Base-by-base conservation (phyloP, 176 grass and related monocot genomes). In the Oryza nivara region DNA sequence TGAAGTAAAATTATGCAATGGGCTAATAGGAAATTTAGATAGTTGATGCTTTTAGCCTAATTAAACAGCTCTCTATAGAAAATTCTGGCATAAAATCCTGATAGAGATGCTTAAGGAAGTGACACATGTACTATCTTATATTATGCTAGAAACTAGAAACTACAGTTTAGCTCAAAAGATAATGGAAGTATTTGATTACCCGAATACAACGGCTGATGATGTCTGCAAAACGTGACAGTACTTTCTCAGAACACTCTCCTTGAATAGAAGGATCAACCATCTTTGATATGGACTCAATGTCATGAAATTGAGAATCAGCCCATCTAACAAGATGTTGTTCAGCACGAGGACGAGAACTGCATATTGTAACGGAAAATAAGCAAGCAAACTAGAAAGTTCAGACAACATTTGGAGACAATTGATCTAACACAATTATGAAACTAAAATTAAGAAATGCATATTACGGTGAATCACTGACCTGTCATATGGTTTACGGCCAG, bases 281-380 rank as follows among this genome's bases (percentile, higher is more conserved):
- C 76, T 88, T 87, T 79, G 70, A 79, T 52, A 98, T 73, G 67
- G 91, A 80, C 70, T 93, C 79, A 65, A 98, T 98, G 80, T 98
- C 93, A 78, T 95, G 89, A 89, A 98, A 86, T 71, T 90, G 91
- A 84, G 87, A 86, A 68, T 36, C 80, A 71, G 93, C 96, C 93
- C 96, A 98, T 86, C 65, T 86, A 60, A 90, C 93, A 91, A 95
- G 91, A 81, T 93, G 87, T 56, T 88, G 88, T 70, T 98, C 96
- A 48, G 40, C 65, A 70, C 83, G 83, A 28, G 91, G 89, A 38
- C 81, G 89, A 44, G 93, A 90, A 46, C 96, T 98, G 87, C 67
- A 78, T 13, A 84, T 74, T 90, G 49, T 11, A 47, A 82, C 11
- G 79, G 20, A 78, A 69, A 74, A 80, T 13, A 80, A 64, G 16